Conservation (phyloP, 768 basidiomycete species). For the Leucogyrophana mollusca region DNA sequence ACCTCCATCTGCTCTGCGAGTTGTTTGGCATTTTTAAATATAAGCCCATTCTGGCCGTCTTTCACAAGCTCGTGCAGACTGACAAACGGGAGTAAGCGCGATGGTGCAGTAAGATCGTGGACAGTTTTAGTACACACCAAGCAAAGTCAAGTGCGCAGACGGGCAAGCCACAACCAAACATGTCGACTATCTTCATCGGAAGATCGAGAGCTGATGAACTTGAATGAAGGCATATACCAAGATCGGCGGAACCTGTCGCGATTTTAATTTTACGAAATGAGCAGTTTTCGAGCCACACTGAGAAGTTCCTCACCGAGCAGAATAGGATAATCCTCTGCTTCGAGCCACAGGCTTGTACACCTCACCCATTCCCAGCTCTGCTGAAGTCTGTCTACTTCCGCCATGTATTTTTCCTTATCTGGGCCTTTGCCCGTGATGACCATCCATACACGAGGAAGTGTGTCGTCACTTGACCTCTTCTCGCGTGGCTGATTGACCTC, state of each 20-base stretch:
- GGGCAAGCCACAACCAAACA: slow-evolving; percentile 96
- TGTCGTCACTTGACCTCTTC: neutral
- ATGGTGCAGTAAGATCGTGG: slow-evolving; percentile 1
- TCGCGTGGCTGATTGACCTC: slow-evolving; percentile 16
- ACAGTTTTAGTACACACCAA: slow-evolving; percentile 56
- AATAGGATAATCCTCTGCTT: slow-evolving; percentile 85
- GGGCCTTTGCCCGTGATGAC: slow-evolving; percentile 93
- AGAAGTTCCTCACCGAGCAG: slow-evolving; percentile 60
- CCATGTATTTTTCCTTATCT: slow-evolving; percentile 71
- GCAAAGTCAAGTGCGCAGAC: slow-evolving; percentile 87
- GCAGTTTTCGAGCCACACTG: slow-evolving; percentile 1
- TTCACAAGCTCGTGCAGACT: slow-evolving; percentile 88
- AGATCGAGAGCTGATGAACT: slow-evolving; percentile 90
- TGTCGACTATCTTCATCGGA: slow-evolving; percentile 99
- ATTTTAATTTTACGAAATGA: neutral
- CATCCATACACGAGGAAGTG: slow-evolving; percentile 75
- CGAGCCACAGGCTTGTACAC: slow-evolving; percentile 84
- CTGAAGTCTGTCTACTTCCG: slow-evolving; percentile 57
- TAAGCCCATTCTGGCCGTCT: slow-evolving; percentile 78
- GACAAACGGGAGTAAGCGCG: slow-evolving; percentile 2
- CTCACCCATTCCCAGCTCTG: slow-evolving; percentile 71
- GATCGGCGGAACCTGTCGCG: slow-evolving; percentile 75
- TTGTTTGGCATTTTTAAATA: slow-evolving; percentile 67
- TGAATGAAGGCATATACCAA: slow-evolving; percentile 88
- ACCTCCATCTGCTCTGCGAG: slow-evolving; percentile 71